phyloP scores from a whole-genome alignment of 345 rosid genomes.

The Firmiana major region DNA sequence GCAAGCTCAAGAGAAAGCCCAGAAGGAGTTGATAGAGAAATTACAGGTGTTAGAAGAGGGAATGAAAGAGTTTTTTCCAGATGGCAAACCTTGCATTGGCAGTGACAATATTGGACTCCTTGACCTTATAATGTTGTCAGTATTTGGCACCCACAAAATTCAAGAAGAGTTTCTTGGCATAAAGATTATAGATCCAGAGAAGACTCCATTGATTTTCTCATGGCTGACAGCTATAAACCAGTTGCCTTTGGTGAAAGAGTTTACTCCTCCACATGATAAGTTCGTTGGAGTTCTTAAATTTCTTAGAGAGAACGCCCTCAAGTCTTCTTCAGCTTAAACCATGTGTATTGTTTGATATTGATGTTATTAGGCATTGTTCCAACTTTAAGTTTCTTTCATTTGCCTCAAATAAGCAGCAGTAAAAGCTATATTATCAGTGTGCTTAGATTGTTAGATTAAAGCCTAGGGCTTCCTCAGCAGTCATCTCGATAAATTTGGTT shows the following conservation, averaged over 20 bases:
- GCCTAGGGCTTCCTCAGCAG: too few relatives aligned
- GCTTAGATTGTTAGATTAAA: background rate
- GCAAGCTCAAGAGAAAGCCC: conserved; percentile 35
- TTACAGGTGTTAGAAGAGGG: conserved; percentile 35
- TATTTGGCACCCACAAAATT: conserved; percentile 29
- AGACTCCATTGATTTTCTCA: conserved; percentile 27
- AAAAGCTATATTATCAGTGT: background rate
- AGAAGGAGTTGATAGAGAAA: conserved; percentile 30
- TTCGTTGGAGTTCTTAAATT: conserved; percentile 18
- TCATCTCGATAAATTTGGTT: too few relatives aligned
- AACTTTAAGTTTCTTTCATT: background rate
- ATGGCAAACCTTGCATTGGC: conserved; percentile 14
- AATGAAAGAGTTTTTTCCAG: conserved; percentile 29
- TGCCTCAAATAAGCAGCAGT: background rate
- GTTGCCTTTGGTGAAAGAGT: conserved; percentile 24
- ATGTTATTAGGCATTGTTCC: background rate
- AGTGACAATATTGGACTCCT: conserved; percentile 25
- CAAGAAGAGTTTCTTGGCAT: conserved; percentile 31
- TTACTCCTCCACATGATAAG: conserved; percentile 31
- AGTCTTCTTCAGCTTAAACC: background rate
- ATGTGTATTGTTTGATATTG: background rate
- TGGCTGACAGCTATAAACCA: conserved; percentile 32
- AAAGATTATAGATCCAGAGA: conserved; percentile 29
- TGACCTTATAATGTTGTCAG: conserved; percentile 26
- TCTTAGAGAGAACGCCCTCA: conserved; percentile 17